phyloP scores from a whole-genome alignment of 2,329 filamentous ascomycete genomes.

The Penicillium sp. region DNA sequence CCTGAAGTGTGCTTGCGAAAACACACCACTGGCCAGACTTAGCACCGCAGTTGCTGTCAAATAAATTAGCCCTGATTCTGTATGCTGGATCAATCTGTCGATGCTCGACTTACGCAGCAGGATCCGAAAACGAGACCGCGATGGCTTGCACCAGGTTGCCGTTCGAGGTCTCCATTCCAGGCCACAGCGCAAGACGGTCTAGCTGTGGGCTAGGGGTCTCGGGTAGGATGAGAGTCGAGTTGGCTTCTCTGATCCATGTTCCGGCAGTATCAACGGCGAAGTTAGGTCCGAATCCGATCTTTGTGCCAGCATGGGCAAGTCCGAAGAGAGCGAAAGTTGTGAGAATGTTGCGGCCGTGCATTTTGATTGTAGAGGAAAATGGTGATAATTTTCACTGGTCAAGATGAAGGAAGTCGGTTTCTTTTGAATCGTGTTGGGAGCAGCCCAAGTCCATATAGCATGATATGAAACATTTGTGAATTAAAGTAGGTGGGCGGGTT shows the following conservation, averaged over 20 bases:
- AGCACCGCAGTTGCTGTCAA: neutral
- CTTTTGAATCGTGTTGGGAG: no score
- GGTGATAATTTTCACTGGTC: no score
- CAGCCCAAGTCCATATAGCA: no score
- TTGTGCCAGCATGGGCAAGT: neutral
- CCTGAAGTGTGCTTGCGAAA: neutral
- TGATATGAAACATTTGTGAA: neutral
- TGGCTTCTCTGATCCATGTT: conserved; percentile 3
- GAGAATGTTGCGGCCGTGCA: neutral
- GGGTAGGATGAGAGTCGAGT: neutral
- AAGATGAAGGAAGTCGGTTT: no score
- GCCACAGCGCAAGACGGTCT: conserved; percentile 1
- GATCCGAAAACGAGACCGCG: conserved; percentile 1
- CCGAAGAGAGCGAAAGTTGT: neutral
- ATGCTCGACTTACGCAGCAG: neutral
- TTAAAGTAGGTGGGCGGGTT: neutral
- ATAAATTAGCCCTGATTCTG: neutral
- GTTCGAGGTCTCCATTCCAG: conserved; percentile 5
- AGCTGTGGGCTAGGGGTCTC: neutral
- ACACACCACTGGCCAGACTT: neutral
- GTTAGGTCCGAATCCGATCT: neutral
- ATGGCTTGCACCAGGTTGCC: neutral
- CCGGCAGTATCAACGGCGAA: conserved; percentile 31
- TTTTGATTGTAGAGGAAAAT: neutral
- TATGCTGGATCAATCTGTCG: no score